These are phyloP conservation scores for Blastocystis sp. DNA, from an alignment of 352 stramenopile species.

Conservation along the genomic window DNA sequence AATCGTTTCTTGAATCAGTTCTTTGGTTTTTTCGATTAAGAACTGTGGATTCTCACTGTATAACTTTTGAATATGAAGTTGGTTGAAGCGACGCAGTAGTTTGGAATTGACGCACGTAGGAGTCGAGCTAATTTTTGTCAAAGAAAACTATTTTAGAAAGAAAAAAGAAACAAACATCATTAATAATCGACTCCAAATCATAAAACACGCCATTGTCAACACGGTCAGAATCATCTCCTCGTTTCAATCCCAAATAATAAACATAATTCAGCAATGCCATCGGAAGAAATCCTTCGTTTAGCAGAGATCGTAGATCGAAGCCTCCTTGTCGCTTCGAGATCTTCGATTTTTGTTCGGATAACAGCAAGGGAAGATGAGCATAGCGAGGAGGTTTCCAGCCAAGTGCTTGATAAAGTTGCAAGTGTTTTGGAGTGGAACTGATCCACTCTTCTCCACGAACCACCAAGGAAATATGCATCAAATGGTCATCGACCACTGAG, in stretches of 20 bases:
- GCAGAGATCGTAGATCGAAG: conserved; percentile 75
- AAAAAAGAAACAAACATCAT: neutral
- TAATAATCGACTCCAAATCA: neutral
- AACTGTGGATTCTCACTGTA: neutral
- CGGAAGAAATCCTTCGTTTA: neutral
- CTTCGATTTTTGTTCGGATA: conserved; percentile 81
- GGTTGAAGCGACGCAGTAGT: neutral
- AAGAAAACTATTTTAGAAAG: neutral
- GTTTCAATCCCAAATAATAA: conserved; percentile 43
- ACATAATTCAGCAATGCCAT: conserved; percentile 27
- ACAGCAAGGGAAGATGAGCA: conserved; percentile 76
- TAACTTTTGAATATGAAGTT: neutral
- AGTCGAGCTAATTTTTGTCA: neutral
- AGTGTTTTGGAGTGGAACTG: conserved; percentile 79
- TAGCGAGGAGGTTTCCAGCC: conserved; percentile 70
- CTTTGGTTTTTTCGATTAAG: neutral
- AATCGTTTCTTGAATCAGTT: neutral
- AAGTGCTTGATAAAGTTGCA: conserved; percentile 80
- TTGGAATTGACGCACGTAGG: neutral
- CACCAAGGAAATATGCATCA: conserved; percentile 81
- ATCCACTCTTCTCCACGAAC: conserved; percentile 85
- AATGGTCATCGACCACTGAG: conserved; percentile 81
- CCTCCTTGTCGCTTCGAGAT: conserved; percentile 81
- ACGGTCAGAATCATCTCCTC: neutral
- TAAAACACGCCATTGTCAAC: neutral